phyloP scores from a whole-genome alignment of 345 rosid genomes.

The Hevea brasiliensis region DNA sequence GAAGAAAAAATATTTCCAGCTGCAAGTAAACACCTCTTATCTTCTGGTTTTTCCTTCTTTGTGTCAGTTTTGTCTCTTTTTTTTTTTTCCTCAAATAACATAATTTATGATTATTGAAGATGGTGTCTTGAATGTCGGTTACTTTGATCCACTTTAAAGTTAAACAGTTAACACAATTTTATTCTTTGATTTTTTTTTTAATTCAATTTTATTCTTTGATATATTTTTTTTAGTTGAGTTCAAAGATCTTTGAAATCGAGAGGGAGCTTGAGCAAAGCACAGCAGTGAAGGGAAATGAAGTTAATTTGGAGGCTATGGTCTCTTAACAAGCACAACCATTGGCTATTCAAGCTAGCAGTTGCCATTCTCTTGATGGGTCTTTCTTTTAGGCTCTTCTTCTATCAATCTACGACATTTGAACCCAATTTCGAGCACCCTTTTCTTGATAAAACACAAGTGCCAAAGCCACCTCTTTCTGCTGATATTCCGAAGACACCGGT shows the following conservation, averaged over 20 bases:
- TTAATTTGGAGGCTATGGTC: slow-evolving; percentile 38
- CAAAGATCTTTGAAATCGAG: slow-evolving; percentile 6
- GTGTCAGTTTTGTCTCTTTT: too few relatives aligned
- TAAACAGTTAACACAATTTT: background rate
- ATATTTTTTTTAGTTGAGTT: background rate
- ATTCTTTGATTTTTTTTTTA: background rate
- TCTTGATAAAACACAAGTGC: slow-evolving; percentile 19
- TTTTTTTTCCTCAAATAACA: background rate
- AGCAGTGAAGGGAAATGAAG: slow-evolving; percentile 46
- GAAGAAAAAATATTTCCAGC: too few relatives aligned
- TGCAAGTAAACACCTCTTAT: too few relatives aligned
- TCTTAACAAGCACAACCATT: slow-evolving; percentile 43
- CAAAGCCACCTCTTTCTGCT: background rate
- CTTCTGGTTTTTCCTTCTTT: too few relatives aligned
- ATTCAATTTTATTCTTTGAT: too few relatives aligned
- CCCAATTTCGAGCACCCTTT: slow-evolving; percentile 29
- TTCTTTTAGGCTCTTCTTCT: slow-evolving; percentile 55
- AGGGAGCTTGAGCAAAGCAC: background rate
- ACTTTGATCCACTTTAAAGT: background rate
- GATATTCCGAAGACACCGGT: background rate
- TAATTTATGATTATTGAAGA: background rate
- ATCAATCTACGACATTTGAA: slow-evolving; percentile 35
- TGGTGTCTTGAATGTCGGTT: slow-evolving; percentile 10
- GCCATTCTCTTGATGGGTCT: slow-evolving; percentile 50
- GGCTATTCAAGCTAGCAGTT: slow-evolving; percentile 52